A percentile compares a stretch with the other conserved stretches of the same genome.
Conservation (phyloP, 192 early-diverging fungal genomes). For the Coemansia brasiliensis region DNA sequence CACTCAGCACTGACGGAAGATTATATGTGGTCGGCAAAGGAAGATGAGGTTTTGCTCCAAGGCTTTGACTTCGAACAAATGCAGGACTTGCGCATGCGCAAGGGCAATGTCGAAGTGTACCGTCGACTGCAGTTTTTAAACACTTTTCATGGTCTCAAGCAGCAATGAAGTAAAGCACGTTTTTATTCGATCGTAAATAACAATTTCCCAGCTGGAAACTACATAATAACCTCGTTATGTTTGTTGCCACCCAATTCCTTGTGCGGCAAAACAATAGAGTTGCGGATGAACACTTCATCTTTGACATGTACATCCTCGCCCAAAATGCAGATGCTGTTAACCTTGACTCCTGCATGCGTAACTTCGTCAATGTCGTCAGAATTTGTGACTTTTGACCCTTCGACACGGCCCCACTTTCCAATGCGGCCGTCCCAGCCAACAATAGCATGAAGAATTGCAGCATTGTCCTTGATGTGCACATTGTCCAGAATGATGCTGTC, state of each 20-base stretch:
- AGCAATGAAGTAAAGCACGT: constrained; percentile 7
- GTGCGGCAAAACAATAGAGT: constrained; percentile 96
- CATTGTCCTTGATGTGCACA: constrained; percentile 87
- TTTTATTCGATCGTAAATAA: not conserved
- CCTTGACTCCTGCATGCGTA: constrained; percentile 85
- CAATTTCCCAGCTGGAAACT: constrained; percentile 10
- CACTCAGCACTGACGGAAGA: constrained; percentile 8
- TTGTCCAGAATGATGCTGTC: constrained; percentile 93
- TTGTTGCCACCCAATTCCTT: constrained; percentile 90
- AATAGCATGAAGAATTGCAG: constrained; percentile 83
- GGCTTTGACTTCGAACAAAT: constrained; percentile 18
- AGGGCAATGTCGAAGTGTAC: constrained; percentile 52
- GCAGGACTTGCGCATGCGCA: constrained; percentile 38
- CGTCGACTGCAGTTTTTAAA: constrained; percentile 52
- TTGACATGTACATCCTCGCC: constrained; percentile 90
- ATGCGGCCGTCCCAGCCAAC: constrained; percentile 94
- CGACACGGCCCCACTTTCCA: constrained; percentile 91
- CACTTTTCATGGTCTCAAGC: constrained; percentile 30
- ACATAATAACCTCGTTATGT: constrained; percentile 97
- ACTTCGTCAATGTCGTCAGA: constrained; percentile 72
- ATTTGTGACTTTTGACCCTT: constrained; percentile 72
- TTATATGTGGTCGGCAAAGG: constrained; percentile 37
- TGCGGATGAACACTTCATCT: constrained; percentile 92
- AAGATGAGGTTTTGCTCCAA: constrained; percentile 31
- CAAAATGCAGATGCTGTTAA: constrained; percentile 88